Base-by-base conservation (phyloP, 306 rosid species). In the Pyrus bretschneideri region DNA sequence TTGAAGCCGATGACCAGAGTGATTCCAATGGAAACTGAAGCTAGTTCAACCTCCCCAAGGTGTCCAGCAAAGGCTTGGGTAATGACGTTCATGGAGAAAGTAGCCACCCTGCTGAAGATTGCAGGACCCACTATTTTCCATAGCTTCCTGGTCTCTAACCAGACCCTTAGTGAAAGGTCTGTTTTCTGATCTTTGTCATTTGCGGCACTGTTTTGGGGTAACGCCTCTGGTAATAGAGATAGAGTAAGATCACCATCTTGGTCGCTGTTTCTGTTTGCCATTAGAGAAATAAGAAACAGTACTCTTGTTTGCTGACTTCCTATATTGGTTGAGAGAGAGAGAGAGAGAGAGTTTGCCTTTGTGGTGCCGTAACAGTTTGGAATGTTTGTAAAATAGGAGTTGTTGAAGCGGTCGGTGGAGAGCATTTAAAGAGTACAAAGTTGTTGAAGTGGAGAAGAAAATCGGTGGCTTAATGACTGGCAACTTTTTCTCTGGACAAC, bases 41-140 rank as follows among this genome's bases (percentile, higher is more conserved):
- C 97, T 27, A 92, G 89, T 40, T 87, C 65, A 2, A 87, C 90
- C 0, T 92, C 93, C 0, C 96, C 40, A 35, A 35, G 40, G 40
- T 35, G 40, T 35, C 40, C 40, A 35, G 40, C 40, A 35, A 35
- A 35, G 78, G 97, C 90, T 80, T 85, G 97, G 15, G 93, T 88
- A 14, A 92, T 67, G 21, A 92, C 87, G 80, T 89, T 89, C 97
- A 92, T 92, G 81, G 90, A 40, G 86, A 45, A 90, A 0, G 82
- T 0, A 4, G 90, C 89, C 9, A 88, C 12, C 22, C 93, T 90
- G 82, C 93, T 88, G 86, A 92, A 85, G 64, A 92, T 92, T 21
- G 96, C 75, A 15, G 96, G 97, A 2, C 97, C 97, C 3, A 90
- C 96, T 7, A 92, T 85, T 9, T 31, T 49, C 97, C 97, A 92